Evolutionary conservation across 495 filamentous ascomycete species (phyloP).

Genomic region (Penicillium goetzii): DNA sequence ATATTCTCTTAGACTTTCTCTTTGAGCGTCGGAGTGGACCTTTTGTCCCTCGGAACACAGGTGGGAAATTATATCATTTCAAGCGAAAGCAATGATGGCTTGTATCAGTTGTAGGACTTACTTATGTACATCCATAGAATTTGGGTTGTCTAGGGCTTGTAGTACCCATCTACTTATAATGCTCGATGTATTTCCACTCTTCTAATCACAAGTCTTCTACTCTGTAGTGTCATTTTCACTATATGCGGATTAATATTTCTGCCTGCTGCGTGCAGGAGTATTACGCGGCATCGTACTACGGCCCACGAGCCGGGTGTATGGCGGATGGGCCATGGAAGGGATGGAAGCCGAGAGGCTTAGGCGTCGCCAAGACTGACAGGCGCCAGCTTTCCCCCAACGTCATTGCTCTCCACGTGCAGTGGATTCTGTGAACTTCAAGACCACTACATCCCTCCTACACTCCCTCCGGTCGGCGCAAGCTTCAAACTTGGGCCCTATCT

Average conservation of each 20-base stretch:
- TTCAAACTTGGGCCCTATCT: conserved; percentile 8
- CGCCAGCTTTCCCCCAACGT: conserved; percentile 47
- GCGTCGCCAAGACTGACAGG: conserved; percentile 42
- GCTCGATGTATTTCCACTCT: conserved; percentile 1
- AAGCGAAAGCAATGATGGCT: background rate
- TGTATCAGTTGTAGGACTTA: background rate
- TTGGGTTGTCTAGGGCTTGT: background rate
- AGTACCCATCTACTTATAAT: background rate
- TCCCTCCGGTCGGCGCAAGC: conserved; percentile 25
- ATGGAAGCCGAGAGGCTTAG: conserved; percentile 29
- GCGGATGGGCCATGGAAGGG: conserved; percentile 15
- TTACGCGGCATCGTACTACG: conserved; percentile 14
- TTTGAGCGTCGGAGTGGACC: background rate
- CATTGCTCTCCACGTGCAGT: conserved; percentile 38
- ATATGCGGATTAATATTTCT: background rate
- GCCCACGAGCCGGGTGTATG: background rate
- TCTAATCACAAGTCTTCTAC: background rate
- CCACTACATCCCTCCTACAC: conserved; percentile 6
- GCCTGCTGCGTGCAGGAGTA: conserved; percentile 8
- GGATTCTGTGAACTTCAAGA: conserved; percentile 8
- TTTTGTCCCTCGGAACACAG: background rate
- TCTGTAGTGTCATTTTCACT: background rate
- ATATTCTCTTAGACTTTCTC: background rate
- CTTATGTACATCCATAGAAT: background rate
- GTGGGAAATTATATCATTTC: too few species aligned